A percentile compares a stretch with the other conserved stretches of the same genome.
Conservation (phyloP, 768 basidiomycete genomes). For the Rhizopogon vinicolor region DNA sequence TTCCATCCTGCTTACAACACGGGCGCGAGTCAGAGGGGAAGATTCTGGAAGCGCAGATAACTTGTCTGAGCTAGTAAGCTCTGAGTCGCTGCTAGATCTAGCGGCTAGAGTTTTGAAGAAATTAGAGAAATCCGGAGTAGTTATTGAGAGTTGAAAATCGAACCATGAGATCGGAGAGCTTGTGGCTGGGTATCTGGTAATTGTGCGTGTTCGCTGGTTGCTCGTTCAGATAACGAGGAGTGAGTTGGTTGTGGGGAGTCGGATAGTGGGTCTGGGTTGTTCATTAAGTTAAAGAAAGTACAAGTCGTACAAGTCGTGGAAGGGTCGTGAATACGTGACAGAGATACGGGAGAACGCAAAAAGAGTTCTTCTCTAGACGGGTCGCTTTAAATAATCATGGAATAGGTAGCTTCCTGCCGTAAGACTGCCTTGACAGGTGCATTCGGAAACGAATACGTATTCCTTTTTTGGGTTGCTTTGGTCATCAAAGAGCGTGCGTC, state of each 20-base stretch:
- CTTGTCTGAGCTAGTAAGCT: slow-evolving; percentile 40
- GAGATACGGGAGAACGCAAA: neutral
- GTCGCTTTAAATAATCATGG: slow-evolving; percentile 12
- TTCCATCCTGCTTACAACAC: slow-evolving; percentile 26
- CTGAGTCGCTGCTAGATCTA: slow-evolving; percentile 15
- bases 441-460: slow-evolving; percentile 6
- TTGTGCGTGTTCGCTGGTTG: neutral
- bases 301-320: slow-evolving; percentile 6
- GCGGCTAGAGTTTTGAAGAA: neutral
- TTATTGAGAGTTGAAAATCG: neutral
- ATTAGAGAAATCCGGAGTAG: neutral
- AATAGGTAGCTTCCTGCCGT: slow-evolving; percentile 14
- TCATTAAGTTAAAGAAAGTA: slow-evolving; percentile 14
- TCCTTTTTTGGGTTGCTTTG: slow-evolving; percentile 19
- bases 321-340: slow-evolving; percentile 9
- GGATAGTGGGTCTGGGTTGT: slow-evolving; percentile 6
- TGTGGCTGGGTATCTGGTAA: neutral
- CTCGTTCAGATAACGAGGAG: slow-evolving; percentile 4
- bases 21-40: slow-evolving; percentile 27
- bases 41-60: slow-evolving; percentile 35
- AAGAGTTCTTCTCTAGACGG: neutral
- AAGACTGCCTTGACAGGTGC: slow-evolving; percentile 5
- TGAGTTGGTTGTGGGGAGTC: slow-evolving; percentile 15
- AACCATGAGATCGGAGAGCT: slow-evolving; percentile 8
- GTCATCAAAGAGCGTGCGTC: slow-evolving; percentile 3